phyloP scores from a whole-genome alignment of 352 stramenopile genomes.

The Phytophthora pluvialis region DNA sequence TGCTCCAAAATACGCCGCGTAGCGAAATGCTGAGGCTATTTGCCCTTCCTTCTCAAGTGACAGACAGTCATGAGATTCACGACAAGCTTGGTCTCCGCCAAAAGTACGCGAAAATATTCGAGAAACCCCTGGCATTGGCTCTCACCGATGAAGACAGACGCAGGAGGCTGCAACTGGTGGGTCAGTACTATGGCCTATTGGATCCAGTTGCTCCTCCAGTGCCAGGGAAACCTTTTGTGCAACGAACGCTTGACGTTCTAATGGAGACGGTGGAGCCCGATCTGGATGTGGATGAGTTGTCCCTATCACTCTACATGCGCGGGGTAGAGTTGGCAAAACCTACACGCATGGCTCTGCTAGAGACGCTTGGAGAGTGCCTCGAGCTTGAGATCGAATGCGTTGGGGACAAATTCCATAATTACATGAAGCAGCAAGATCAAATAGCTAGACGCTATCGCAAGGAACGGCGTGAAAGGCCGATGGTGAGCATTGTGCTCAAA shows the following conservation, averaged over 20 bases:
- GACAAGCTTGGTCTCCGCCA: conserved; percentile 44
- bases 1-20: conserved; percentile 34
- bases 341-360: conserved; percentile 60
- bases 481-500: conserved; percentile 44
- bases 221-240: conserved; percentile 1
- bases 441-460: conserved; percentile 54
- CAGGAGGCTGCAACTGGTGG: conserved; percentile 47
- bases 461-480: conserved; percentile 49
- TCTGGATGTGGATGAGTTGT: conserved; percentile 69
- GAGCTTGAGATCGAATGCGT: conserved; percentile 76
- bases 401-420: conserved; percentile 59
- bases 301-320: conserved; percentile 64
- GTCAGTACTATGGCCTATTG: conserved; percentile 66
- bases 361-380: conserved; percentile 63
- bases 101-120: conserved; percentile 60
- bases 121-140: conserved; percentile 44
- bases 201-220: conserved; percentile 20
- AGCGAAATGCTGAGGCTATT: conserved; percentile 73
- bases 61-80: conserved; percentile 39
- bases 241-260: conserved; percentile 41
- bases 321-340: conserved; percentile 66
- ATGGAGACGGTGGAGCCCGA: conserved; percentile 72
- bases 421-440: conserved; percentile 78
- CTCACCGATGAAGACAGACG: conserved; percentile 56
- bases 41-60: conserved; percentile 49